Conservation (phyloP, 2,329 filamentous ascomycete genomes). For the Didymella pinodella region DNA sequence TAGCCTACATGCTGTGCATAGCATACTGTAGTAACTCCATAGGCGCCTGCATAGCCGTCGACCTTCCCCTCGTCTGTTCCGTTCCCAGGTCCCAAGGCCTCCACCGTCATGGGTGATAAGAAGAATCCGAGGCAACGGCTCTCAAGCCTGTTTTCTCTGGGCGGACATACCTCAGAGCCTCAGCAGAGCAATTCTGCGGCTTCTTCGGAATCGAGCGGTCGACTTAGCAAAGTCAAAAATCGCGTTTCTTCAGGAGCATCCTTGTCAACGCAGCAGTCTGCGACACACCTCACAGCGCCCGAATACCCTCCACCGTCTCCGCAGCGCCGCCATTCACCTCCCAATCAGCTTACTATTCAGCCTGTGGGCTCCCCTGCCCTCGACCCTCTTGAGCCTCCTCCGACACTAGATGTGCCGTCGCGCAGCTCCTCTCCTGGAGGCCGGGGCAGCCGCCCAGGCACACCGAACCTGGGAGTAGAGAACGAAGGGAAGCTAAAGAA, state of each 20-base stretch:
- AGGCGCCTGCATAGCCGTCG: constrained; percentile 8
- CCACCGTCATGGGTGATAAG: constrained; percentile 38
- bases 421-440: constrained; percentile 39
- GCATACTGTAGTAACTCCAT: constrained; percentile 8
- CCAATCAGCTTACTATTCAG: constrained; percentile 37
- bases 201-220: constrained; percentile 41
- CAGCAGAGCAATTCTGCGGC: constrained; percentile 28
- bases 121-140: constrained; percentile 46
- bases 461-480: constrained; percentile 26
- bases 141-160: constrained; percentile 45
- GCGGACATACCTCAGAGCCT: constrained; percentile 28
- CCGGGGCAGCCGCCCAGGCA: constrained; percentile 35
- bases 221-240: constrained; percentile 44
- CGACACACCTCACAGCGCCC: constrained; percentile 38
- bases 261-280: constrained; percentile 14
- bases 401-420: constrained; percentile 37
- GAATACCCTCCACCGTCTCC: constrained; percentile 41
- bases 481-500: constrained; percentile 41
- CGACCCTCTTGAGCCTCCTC: constrained; percentile 40
- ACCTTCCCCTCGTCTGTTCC: constrained; percentile 1
- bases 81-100: background rate
- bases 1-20: constrained; percentile 25
- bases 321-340: constrained; percentile 25
- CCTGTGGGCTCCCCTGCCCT: constrained; percentile 37
- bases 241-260: constrained; percentile 40